A percentile compares a stretch with the other conserved stretches of the same genome.
These are phyloP conservation scores for Leccinum pellstonianum DNA, from an alignment of 768 basidiomycete species.

Conservation along the genomic window DNA sequence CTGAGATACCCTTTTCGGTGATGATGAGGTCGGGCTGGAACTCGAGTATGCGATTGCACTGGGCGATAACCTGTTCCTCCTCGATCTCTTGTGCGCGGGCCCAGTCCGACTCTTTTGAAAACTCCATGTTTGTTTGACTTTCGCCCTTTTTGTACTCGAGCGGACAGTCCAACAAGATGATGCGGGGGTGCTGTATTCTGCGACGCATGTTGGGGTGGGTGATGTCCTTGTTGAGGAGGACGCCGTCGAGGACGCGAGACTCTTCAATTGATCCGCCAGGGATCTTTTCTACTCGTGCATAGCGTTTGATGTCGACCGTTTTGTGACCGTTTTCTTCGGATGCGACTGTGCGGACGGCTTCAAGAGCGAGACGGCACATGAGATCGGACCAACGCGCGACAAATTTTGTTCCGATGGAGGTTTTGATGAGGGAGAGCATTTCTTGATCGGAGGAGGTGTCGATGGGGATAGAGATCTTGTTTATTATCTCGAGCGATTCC, in stretches of 20 bases:
- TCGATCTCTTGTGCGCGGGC: constrained; percentile 89
- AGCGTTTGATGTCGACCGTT: constrained; percentile 97
- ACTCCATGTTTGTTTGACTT: constrained; percentile 97
- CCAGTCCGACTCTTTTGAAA: constrained; percentile 93
- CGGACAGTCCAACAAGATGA: constrained; percentile 90
- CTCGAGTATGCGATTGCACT: constrained; percentile 83
- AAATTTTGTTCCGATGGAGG: constrained; percentile 98
- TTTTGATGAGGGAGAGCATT: constrained; percentile 97
- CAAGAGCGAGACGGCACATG: constrained; percentile 93
- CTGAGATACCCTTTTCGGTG: constrained; percentile 97
- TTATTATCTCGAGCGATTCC: constrained; percentile 86
- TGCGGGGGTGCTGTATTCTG: constrained; percentile 84
- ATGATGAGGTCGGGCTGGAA: constrained; percentile 95
- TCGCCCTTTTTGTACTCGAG: constrained; percentile 99
- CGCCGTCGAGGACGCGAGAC: constrained; percentile 79
- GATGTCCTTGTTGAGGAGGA: constrained; percentile 99
- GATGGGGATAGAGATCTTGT: constrained; percentile 86
- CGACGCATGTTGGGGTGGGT: constrained; percentile 97
- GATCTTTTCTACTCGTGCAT: constrained; percentile 95
- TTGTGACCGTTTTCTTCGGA: constrained; percentile 72
- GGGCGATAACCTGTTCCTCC: constrained; percentile 91
- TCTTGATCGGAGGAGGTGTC: constrained; percentile 80
- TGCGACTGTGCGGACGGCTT: constrained; percentile 89
- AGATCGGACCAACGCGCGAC: constrained; percentile 95
- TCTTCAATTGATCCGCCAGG: constrained; percentile 98